phyloP scores from a whole-genome alignment of 805 yeast genomes.

The Candida anglica region DNA sequence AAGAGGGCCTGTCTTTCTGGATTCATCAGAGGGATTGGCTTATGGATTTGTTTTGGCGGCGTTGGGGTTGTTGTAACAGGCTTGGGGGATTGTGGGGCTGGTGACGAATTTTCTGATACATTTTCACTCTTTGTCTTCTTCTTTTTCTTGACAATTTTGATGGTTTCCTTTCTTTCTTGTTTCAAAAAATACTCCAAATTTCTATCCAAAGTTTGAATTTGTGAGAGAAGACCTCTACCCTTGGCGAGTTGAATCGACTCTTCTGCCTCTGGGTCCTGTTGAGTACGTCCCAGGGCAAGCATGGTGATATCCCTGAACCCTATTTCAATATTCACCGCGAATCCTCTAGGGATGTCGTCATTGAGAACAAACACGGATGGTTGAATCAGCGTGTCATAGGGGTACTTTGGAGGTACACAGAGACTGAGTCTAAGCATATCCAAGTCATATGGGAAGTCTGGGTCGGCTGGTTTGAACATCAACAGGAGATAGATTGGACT shows the following conservation, averaged over 20 bases:
- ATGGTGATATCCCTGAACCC: conserved; percentile 52
- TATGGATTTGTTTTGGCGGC: conserved; percentile 4
- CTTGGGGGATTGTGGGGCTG: background rate
- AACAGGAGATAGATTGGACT: conserved; percentile 39
- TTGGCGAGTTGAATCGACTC: conserved; percentile 30
- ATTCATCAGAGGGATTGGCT: background rate
- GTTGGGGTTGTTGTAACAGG: conserved; percentile 6
- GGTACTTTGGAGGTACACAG: conserved; percentile 54
- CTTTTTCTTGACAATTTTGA: conserved; percentile 48
- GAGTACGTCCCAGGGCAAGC: conserved; percentile 15
- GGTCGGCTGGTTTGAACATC: conserved; percentile 56
- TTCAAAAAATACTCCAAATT: conserved; percentile 56
- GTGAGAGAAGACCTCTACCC: conserved; percentile 51
- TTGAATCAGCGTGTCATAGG: conserved; percentile 21
- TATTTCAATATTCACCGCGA: conserved; percentile 58
- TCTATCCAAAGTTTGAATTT: conserved; percentile 51
- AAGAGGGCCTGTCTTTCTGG: conserved; percentile 14
- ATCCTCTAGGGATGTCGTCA: conserved; percentile 68
- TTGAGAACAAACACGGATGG: conserved; percentile 59
- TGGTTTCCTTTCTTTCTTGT: conserved; percentile 55
- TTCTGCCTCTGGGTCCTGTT: conserved; percentile 17
- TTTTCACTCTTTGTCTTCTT: background rate
- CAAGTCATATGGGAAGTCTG: conserved; percentile 68
- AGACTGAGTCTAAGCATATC: conserved; percentile 49
- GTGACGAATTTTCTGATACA: background rate